Percentiles rank a stretch among this genome's conserved stretches.
Conservation (phyloP, 2,329 filamentous ascomycete genomes). For the Stylonectria norvegica region DNA sequence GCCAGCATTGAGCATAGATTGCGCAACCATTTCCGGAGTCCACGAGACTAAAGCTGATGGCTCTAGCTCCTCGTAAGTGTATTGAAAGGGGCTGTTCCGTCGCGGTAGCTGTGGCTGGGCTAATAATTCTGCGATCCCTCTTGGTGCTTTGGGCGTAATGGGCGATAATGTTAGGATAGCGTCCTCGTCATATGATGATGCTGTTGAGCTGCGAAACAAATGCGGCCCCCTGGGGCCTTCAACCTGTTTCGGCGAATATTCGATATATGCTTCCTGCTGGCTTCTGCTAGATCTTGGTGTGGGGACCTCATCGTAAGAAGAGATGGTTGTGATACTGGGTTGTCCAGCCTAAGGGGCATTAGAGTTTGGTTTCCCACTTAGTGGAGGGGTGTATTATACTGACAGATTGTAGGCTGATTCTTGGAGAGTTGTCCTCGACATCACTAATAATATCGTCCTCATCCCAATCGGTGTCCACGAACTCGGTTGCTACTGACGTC, state of each 20-base stretch:
- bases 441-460: slow-evolving; percentile 60
- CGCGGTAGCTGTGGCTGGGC: slow-evolving; percentile 24
- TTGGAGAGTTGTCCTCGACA: slow-evolving; percentile 62
- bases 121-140: slow-evolving; percentile 28
- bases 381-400: slow-evolving; percentile 31
- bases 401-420: slow-evolving; percentile 70
- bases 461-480: slow-evolving; percentile 72
- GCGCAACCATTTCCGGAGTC: slow-evolving; percentile 73
- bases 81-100: slow-evolving; percentile 54
- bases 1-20: slow-evolving; percentile 82
- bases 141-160: slow-evolving; percentile 62
- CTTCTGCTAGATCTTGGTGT: slow-evolving; percentile 69
- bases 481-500: slow-evolving; percentile 69
- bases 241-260: slow-evolving; percentile 61
- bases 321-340: slow-evolving; percentile 80
- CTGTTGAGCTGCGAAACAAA: slow-evolving; percentile 71
- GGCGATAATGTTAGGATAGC: slow-evolving; percentile 67
- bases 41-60: slow-evolving; percentile 59
- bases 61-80: slow-evolving; percentile 56
- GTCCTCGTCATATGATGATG: slow-evolving; percentile 40
- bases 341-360: slow-evolving; percentile 55
- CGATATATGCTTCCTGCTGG: slow-evolving; percentile 55
- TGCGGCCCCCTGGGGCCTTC: slow-evolving; percentile 83
- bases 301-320: slow-evolving; percentile 77
- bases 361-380: neutral